Base-by-base conservation (phyloP, 805 yeast species). In the Lipomyces spencermartinsiae region DNA sequence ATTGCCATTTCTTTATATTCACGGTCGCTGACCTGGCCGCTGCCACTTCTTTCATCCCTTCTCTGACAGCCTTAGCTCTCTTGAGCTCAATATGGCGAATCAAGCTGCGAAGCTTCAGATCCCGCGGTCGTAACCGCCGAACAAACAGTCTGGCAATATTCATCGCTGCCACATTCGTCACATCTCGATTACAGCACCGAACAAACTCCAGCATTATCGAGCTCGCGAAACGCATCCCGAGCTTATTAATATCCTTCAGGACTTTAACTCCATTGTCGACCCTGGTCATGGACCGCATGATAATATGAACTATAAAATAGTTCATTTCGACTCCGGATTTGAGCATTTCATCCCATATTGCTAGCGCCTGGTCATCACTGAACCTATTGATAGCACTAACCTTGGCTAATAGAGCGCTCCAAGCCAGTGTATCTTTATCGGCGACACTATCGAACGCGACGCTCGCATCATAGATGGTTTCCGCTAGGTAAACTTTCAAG, bases 181-280 rank as follows among this genome's bases (percentile, higher is more conserved):
- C 5, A 59, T 66, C 70, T n/a, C 66, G 61, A 54, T 66, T 67
- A 34, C 72, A 69, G 43, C 64, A 59, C 29, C 35, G 55, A 16
- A 68, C 58, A 46, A 68, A 68, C 19, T 29, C 58, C 2, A 55
- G 39, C 25, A 68, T 35, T 5, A 66, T 61, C 25, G 46, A 59
- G 9, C 57, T 53, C 35, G 60, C 29, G 8, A 53, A 19, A 22
- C 12, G 57, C 25, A 65, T 16, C 2, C 49, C 35, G 5, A 7
- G 39, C 25, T 58, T 22, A 9, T 33, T 16, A 9, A 62, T 34
- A 33, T 6, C 35, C n/a, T 14, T n/a, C 16, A 69, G 43, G 8
- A 69, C 12, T 43, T 31, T 25, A 43, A 29, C 12, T 12, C 62
- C 70, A 16, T 61, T 61, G 4, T 58, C 54, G 8, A 35, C 66